phyloP scores from a whole-genome alignment of 2,329 filamentous ascomycete genomes.

The Penicillium sp. region DNA sequence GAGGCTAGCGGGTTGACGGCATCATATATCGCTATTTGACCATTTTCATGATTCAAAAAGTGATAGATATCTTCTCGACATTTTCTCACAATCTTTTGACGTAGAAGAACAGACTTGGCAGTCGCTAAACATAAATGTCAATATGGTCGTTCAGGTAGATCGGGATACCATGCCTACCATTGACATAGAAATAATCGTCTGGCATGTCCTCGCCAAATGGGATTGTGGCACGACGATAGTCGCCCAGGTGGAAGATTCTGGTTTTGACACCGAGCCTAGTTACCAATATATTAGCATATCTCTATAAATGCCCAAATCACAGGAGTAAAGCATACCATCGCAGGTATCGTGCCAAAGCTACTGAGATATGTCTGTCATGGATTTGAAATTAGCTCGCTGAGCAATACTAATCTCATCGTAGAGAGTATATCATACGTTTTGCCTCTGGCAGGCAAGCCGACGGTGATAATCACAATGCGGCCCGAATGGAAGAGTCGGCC shows the following conservation, averaged over 20 bases:
- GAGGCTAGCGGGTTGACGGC: conserved; percentile 88
- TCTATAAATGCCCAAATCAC: neutral
- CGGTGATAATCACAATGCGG: conserved; percentile 94
- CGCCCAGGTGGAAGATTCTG: conserved; percentile 92
- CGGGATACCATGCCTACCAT: conserved; percentile 50
- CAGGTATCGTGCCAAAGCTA: conserved; percentile 90
- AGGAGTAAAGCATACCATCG: conserved; percentile 61
- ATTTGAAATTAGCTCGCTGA: conserved; percentile 4
- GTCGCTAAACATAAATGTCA: conserved; percentile 53
- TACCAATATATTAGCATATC: conserved; percentile 10
- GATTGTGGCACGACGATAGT: conserved; percentile 90
- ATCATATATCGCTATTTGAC: conserved; percentile 97
- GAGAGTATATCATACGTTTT: conserved; percentile 68
- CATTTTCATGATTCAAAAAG: conserved; percentile 95
- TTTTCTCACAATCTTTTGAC: conserved; percentile 96
- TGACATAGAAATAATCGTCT: conserved; percentile 96
- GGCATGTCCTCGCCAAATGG: conserved; percentile 80
- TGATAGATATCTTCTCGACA: conserved; percentile 96
- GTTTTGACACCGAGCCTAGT: conserved; percentile 91
- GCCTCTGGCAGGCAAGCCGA: conserved; percentile 88
- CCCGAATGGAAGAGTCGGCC: conserved; percentile 95
- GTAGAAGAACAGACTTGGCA: conserved; percentile 83
- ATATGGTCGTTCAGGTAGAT: conserved; percentile 1
- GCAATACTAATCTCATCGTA: neutral
- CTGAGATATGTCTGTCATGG: conserved; percentile 74